phyloP scores from a whole-genome alignment of 2,329 filamentous ascomycete genomes.

The Amesomyces nigricolor region DNA sequence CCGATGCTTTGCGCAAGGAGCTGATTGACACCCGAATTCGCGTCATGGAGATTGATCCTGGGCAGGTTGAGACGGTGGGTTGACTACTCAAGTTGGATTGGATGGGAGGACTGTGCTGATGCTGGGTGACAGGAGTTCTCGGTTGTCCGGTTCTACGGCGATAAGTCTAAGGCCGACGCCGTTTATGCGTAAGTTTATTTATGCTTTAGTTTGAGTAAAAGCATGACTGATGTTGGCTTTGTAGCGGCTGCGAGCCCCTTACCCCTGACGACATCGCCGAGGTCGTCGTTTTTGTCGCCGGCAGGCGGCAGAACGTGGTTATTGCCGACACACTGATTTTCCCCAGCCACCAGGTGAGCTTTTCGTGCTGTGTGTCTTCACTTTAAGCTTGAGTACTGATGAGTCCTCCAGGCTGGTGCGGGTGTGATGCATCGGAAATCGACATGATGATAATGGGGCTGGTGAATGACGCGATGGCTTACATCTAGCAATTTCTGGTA shows the following conservation, averaged over 20 bases:
- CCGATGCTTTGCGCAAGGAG: conserved; percentile 76
- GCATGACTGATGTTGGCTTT: neutral
- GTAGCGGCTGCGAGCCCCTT: conserved; percentile 71
- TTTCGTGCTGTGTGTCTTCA: neutral
- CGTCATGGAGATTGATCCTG: conserved; percentile 83
- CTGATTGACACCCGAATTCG: conserved; percentile 74
- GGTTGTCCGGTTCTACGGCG: conserved; percentile 79
- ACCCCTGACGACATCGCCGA: conserved; percentile 90
- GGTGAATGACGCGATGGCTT: neutral
- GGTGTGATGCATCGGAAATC: conserved; percentile 30
- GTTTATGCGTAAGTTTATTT: conserved; percentile 67
- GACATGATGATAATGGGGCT: conserved; percentile 10
- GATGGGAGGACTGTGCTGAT: neutral
- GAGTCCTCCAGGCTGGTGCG: conserved; percentile 28
- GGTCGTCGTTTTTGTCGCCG: conserved; percentile 78
- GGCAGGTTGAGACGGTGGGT: conserved; percentile 79
- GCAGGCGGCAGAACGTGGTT: conserved; percentile 83
- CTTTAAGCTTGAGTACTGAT: conserved; percentile 3
- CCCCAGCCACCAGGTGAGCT: conserved; percentile 78
- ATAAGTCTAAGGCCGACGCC: conserved; percentile 82
- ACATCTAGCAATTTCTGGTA: neutral
- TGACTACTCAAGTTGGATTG: neutral
- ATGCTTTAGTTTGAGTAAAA: neutral
- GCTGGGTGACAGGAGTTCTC: conserved; percentile 65
- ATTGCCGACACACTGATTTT: conserved; percentile 82